Evolutionary conservation across 805 yeast genomes (phyloP), one percentile per base, ranked within the genome.

Genomic region (Yarrowia sp.): DNA sequence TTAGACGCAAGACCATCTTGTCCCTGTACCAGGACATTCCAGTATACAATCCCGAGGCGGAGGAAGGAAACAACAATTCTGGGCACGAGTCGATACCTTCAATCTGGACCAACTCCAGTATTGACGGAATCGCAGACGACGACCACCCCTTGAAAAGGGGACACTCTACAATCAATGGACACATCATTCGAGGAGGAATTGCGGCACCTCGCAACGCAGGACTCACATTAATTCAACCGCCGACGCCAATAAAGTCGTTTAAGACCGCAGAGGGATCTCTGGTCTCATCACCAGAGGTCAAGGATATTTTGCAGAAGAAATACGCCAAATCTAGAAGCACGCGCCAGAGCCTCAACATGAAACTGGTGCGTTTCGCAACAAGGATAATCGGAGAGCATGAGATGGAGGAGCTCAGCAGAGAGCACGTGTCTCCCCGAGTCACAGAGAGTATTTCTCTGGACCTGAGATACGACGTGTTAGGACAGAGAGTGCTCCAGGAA

Each of bases 401-500:
- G 35, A 54, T 54, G 61, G 61, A 54, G 61, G 61, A 36, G 61
- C 46, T 54, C 12, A 54, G 61, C 26, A 24, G 46, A 17, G 46
- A 54, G 14, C 44, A 54, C 26, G 61, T 54, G 26, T 54, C 46
- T 24, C 61, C 61, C 0, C n/a, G 46, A 2, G 61, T 54, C 17
- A 54, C 61, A 10, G 61, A 54, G 17, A 54, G 61, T 17, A 54
- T 54, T 36, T 54, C 61, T n/a, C 35, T 54, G 36, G 61, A 54
- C 17, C 35, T 54, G 36, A 21, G 61, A 33, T 54, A 54, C 41
- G 78, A 75, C 56, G 43, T 75, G 36, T 67, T 75, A 41, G 73
- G 75, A 16, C 72, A 74, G 44, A 67, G 72, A 22, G 71, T 72
- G 17, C 66, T 75, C 36, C 68, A 72, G 22, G 76, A 75, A 64